Evolutionary conservation across 331 rosid genomes (phyloP), one percentile per base, ranked within the genome.

Genomic region (Malus hybrid): DNA sequence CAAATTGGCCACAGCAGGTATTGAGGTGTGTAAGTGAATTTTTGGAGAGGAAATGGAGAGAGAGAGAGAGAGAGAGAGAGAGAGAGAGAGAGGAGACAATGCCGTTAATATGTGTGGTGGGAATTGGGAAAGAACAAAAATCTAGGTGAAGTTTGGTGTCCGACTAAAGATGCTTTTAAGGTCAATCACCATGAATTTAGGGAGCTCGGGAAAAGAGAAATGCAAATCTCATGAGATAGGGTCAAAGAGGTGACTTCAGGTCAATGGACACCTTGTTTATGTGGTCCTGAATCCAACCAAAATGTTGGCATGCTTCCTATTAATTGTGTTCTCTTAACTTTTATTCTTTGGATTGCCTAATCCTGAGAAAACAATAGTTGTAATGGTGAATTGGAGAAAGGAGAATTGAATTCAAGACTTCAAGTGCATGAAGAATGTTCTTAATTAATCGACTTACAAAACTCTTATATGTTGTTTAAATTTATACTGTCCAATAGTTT

Each of bases 171-270:
- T 82, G 82, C 74, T 73, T 80, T 82, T 59, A 56, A 74, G 86
- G 83, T 79, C 83, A 82, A 82, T 82, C 83, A 66, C 80, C 80
- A 82, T 75, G 80, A 82, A 82, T 65, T 78, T 75, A 82, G 80
- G 86, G 80, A 63, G 74, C 77, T 71, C 74, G 73, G 69, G 48
- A 75, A 72, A 73, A 65, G 86, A 79, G 75, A 59, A 20, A 70
- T 66, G 20, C 20, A 6, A 52, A 52, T 67, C 20, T 59, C 31
- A 13, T 48, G 11, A 19, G 15, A 33, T 39, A 33, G 70, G 70
- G 83, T 82, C 83, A 83, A 79, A 79, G 70, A 70, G 75, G 68
- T 59, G 78, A 50, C 75, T 78, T 61, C 27, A 34, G 75, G 80
- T 83, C 70, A 73, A 62, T 73, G 70, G 61, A 12, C 70, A 19